Evolutionary conservation across 495 filamentous ascomycete species (phyloP), one percentile per base, ranked within the genome.

Genomic region (Trichocladium uniseriatum): DNA sequence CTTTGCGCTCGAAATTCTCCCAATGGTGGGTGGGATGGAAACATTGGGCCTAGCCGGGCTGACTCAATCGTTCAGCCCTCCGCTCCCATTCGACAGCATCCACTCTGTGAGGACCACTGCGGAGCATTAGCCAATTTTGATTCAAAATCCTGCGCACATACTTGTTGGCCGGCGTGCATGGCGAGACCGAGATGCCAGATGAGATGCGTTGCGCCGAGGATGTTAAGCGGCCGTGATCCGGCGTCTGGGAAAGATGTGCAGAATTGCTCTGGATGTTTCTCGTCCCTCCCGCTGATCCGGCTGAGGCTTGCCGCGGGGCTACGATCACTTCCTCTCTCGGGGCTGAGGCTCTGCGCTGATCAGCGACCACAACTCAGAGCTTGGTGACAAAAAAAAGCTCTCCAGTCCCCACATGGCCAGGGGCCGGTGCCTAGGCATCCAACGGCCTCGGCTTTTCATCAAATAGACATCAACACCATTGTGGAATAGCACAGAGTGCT

Each of bases 341-440:
- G 18, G 43, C 16, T 48, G 51, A 38, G 45, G 45, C 51, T 49
- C 51, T 54, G 45, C 41, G 45, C 16, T 28, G 51, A 54, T 54
- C 51, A 36, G 15, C 24, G 27, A 29, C 24, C 40, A 32, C n/a
- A n/a, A n/a, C n/a, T n/a, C n/a, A n/a, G n/a, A n/a, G n/a, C n/a
- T n/a, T n/a, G n/a, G n/a, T n/a, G n/a, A n/a, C n/a, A n/a, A n/a
- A n/a, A n/a, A n/a, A n/a, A n/a, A n/a, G n/a, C n/a, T n/a, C n/a
- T n/a, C n/a, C n/a, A n/a, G n/a, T n/a, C n/a, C n/a, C n/a, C n/a
- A n/a, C n/a, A n/a, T n/a, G n/a, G n/a, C n/a, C n/a, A n/a, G n/a
- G n/a, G n/a, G n/a, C n/a, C n/a, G n/a, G n/a, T n/a, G n/a, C n/a
- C n/a, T n/a, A n/a, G n/a, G n/a, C n/a, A n/a, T n/a, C n/a, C n/a